These are phyloP conservation scores for Parmelia sp. DNA, from an alignment of 495 filamentous ascomycete species.

Conservation along the genomic window DNA sequence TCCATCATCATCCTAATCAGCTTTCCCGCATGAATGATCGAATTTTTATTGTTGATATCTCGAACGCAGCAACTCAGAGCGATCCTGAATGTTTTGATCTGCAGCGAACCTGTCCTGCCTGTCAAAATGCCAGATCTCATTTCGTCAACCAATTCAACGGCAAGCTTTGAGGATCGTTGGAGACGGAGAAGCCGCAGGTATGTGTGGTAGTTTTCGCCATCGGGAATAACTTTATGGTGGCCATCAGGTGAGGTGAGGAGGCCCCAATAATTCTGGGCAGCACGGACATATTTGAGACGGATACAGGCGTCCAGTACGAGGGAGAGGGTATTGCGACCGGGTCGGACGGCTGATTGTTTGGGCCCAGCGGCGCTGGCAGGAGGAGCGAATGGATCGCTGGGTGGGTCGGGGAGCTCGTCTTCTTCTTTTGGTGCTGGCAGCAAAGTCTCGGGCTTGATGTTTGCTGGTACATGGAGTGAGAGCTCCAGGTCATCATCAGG, in stretches of 20 bases:
- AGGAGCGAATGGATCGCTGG: constrained; percentile 10
- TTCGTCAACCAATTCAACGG: constrained; percentile 48
- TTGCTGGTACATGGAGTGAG: background rate
- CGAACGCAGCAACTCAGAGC: constrained; percentile 62
- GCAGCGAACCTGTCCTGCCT: constrained; percentile 32
- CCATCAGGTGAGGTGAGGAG: constrained; percentile 47
- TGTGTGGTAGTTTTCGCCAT: constrained; percentile 56
- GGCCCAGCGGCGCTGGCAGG: constrained; percentile 8
- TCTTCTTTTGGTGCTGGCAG: background rate
- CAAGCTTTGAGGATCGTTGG: constrained; percentile 51
- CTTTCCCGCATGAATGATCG: constrained; percentile 49
- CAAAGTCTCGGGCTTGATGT: constrained; percentile 10
- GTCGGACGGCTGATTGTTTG: constrained; percentile 39
- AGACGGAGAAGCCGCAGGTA: constrained; percentile 63
- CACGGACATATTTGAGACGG: constrained; percentile 41
- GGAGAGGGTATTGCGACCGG: constrained; percentile 63
- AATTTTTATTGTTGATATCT: constrained; percentile 63
- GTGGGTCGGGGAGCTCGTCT: background rate
- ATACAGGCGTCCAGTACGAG: constrained; percentile 58
- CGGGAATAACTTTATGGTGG: constrained; percentile 53
- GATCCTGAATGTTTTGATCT: constrained; percentile 56
- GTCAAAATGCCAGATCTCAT: constrained; percentile 28
- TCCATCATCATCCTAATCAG: constrained; percentile 52
- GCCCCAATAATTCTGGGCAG: constrained; percentile 65
- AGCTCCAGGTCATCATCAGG: background rate